Conservation (phyloP, 495 filamentous ascomycete genomes). For the Tuber indicum region DNA sequence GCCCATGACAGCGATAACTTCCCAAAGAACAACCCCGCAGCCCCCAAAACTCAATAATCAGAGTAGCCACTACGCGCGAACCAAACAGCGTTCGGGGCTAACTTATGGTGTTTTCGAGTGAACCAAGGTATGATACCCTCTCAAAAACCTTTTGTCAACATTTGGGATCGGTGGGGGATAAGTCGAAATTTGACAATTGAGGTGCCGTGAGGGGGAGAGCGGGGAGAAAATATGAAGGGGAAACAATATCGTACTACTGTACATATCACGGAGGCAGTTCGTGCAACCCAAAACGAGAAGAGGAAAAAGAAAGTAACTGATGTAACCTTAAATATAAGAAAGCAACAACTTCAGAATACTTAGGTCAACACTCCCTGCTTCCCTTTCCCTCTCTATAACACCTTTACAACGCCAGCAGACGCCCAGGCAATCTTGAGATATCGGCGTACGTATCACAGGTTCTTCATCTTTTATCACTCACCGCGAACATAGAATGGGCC, state of each 20-base stretch:
- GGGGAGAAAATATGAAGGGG: too few relatives aligned
- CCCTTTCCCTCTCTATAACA: too few relatives aligned
- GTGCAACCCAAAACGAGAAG: neutral
- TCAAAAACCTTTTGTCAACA: neutral
- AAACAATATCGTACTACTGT: neutral
- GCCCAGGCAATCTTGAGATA: too few relatives aligned
- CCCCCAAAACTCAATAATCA: neutral
- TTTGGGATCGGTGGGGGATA: neutral
- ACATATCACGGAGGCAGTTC: neutral
- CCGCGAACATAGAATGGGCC: too few relatives aligned
- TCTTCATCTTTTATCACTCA: too few relatives aligned
- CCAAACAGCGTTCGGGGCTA: neutral
- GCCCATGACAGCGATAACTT: neutral
- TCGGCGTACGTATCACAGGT: too few relatives aligned
- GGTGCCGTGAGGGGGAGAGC: neutral
- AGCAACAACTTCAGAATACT: too few relatives aligned
- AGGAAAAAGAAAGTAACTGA: neutral
- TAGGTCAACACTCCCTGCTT: neutral
- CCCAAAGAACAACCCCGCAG: neutral
- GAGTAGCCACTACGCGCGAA: neutral
- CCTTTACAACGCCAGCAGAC: too few relatives aligned
- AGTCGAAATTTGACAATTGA: neutral
- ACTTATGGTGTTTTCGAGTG: neutral
- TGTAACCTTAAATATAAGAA: too few relatives aligned
- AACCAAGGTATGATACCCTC: neutral